Evolutionary conservation across 495 filamentous ascomycete genomes (phyloP), one percentile per base, ranked within the genome.

Genomic region (Tuber borchii): DNA sequence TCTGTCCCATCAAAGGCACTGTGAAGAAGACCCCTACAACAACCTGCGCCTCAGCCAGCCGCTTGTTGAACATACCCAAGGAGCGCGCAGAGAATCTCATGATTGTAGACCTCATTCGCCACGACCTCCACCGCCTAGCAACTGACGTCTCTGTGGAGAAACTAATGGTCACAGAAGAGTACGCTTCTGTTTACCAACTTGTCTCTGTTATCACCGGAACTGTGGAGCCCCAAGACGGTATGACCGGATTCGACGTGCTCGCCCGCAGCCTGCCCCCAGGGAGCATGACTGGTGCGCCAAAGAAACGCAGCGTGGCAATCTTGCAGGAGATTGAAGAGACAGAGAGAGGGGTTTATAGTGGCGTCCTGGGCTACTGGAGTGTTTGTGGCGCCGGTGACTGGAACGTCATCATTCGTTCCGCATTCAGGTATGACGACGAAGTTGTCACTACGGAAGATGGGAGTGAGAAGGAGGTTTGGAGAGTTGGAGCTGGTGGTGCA

Each of bases 1-100:
- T 93, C 82, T 87, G 91, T 34, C 95, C 95, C 1, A 99, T 99
- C 87, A 99, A 99, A 85, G 95, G 95, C 40, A 99, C 95, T 0
- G 93, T 97, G 48, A 88, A 88, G 71, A 97, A 95, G 82, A 87
- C 88, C 0, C 83, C 86, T 44, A 83, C 83, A 22, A 88, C 89
- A 81, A 95, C 91, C 2, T 85, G 90, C 65, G 87, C 86, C 19
- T 86, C 91, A 78, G 95, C 94, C 20, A 89, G 88, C 56, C 83
- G 83, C 56, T 88, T 94, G 75, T 88, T 97, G 6, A 86, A 90
- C 71, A 87, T 91, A 2, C 90, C 91, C 19, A 99, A 99, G 82
- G 95, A 97, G 82, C 91, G 90, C 80, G 94, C 95, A 19, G 95
- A 99, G 85, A 97, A 97, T 81, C 88, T 99, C 10, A 99, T 99